A percentile compares a stretch with the other conserved stretches of the same genome.
These are phyloP conservation scores for Rhodomyrtus tomentosa DNA, from an alignment of 345 rosid genomes.

Conservation along the genomic window DNA sequence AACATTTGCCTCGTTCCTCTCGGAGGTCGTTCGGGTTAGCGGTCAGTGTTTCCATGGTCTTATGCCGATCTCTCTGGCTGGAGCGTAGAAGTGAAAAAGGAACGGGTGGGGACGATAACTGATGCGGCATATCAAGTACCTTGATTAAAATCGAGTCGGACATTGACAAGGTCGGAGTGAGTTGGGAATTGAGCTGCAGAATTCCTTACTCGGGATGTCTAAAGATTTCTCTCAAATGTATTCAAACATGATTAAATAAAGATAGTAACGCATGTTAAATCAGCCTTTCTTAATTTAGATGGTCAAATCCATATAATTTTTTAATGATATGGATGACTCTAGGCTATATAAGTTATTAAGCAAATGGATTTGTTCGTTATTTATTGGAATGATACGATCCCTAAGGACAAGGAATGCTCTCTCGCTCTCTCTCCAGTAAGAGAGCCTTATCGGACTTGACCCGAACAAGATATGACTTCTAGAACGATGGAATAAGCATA, in stretches of 20 bases:
- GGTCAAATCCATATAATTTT: neutral
- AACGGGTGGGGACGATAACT: neutral
- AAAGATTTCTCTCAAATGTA: neutral
- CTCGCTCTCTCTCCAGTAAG: accelerated
- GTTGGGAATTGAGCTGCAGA: neutral
- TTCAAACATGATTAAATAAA: neutral
- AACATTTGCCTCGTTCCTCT: neutral
- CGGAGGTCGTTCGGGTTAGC: no score
- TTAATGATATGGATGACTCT: neutral
- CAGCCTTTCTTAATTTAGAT: neutral
- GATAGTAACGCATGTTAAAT: neutral
- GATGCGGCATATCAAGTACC: accelerated
- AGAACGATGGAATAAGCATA: neutral
- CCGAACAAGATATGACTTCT: neutral
- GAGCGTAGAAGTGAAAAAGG: neutral
- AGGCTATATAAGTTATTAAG: neutral
- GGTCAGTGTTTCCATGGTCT: neutral
- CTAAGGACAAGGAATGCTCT: neutral
- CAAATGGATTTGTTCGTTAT: accelerated
- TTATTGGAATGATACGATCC: neutral
- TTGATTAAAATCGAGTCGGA: neutral
- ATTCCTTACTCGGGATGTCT: neutral
- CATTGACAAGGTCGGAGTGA: neutral
- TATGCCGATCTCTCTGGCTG: neutral
- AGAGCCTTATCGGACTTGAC: neutral